Percentiles rank a stretch among this genome's conserved stretches.
phyloP scores from a whole-genome alignment of 169 alveolate species.

The Plasmodium billcollinsi region DNA sequence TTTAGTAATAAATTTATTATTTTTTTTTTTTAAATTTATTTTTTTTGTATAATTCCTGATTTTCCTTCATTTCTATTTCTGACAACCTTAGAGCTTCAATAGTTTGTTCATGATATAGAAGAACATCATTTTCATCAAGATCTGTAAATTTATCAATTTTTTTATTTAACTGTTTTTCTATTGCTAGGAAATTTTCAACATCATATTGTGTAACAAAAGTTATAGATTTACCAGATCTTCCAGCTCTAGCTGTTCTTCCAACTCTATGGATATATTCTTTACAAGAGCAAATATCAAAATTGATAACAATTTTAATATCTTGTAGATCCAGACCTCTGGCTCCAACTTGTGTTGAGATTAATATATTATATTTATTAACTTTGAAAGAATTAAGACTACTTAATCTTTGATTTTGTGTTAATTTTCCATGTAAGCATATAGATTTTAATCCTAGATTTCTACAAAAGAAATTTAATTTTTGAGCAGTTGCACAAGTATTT shows the following conservation, averaged over 20 bases:
- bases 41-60: conserved; percentile 40
- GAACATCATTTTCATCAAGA: conserved; percentile 86
- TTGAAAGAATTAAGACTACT: conserved; percentile 95
- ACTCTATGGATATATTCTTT: conserved; percentile 98
- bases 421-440: conserved; percentile 96
- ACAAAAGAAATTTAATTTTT: conserved; percentile 90
- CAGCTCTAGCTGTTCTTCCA: conserved; percentile 99
- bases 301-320: conserved; percentile 96
- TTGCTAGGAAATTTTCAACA: conserved; percentile 74
- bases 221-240: conserved; percentile 97
- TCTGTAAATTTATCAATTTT: conserved; percentile 80
- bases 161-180: conserved; percentile 74
- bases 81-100: conserved; percentile 87
- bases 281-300: conserved; percentile 97
- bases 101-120: conserved; percentile 88
- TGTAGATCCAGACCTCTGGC: conserved; percentile 99
- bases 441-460: conserved; percentile 93
- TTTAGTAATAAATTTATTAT: background rate
- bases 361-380: conserved; percentile 86
- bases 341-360: conserved; percentile 99
- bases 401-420: conserved; percentile 95
- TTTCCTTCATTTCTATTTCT: conserved; percentile 65
- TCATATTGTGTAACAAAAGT: conserved; percentile 96
- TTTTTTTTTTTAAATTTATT: conserved; percentile 40
- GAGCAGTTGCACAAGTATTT: conserved; percentile 94